Evolutionary conservation across 1,284 basidiomycete species (phyloP).

Genomic region (Ceratobasidium sp.): DNA sequence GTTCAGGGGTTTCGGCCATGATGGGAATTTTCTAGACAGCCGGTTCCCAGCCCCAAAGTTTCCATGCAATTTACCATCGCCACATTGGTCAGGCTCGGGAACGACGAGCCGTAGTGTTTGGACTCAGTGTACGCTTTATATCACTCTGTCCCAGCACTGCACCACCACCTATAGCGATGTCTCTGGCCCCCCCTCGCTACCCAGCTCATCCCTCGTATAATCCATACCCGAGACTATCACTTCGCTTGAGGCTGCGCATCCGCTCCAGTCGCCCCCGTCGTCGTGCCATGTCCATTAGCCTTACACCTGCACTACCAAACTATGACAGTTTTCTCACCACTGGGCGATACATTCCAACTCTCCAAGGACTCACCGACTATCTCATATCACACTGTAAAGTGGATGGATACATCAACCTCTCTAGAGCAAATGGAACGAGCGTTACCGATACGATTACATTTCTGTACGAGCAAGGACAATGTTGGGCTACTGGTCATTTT

Average conservation of each 20-base stretch:
- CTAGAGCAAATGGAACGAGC: constrained; percentile 2
- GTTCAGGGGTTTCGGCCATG: too few relatives aligned
- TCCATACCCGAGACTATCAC: background rate
- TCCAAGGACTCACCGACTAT: constrained; percentile 23
- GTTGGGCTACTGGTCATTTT: constrained; percentile 38
- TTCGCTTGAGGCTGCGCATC: constrained; percentile 15
- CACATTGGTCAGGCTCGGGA: background rate
- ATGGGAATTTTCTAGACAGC: too few relatives aligned
- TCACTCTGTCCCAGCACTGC: background rate
- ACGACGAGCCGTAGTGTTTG: background rate
- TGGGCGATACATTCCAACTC: constrained; percentile 18
- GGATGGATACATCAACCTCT: constrained; percentile 31
- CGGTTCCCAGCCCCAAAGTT: too few relatives aligned
- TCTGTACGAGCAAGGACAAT: constrained; percentile 20
- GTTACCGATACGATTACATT: constrained; percentile 29
- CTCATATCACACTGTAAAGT: constrained; percentile 25
- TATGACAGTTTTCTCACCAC: constrained; percentile 28
- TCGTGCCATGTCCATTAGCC: constrained; percentile 19
- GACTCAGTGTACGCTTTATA: background rate
- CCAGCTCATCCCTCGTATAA: background rate
- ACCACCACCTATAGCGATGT: constrained; percentile 1
- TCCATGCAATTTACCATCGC: background rate
- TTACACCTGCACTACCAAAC: constrained; percentile 30
- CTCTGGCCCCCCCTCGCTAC: background rate
- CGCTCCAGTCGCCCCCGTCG: constrained; percentile 5